Base-by-base conservation (phyloP, 306 rosid genomes). In the Begonia peltatifolia region DNA sequence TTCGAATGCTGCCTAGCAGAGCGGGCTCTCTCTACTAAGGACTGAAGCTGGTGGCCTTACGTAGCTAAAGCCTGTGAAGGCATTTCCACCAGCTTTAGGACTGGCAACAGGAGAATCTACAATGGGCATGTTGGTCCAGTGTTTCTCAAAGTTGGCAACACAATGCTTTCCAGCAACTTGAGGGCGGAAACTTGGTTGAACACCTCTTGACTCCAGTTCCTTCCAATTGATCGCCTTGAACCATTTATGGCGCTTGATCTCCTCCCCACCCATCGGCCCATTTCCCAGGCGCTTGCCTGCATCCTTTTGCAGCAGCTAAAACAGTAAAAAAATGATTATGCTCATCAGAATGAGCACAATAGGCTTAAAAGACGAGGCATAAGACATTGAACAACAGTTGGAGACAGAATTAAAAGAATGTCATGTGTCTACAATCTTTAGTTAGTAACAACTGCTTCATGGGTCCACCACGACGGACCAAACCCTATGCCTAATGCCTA, bases 71-170 rank as follows among this genome's bases (percentile, higher is more conserved):
- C 76, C 94, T 36, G 62, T 72, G 79, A 84, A 89, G 61, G 75
- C 82, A 55, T 80, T 84, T 46, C 81, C 97, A 12, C 76, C 77
- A 14, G 72, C 67, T 59, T 68, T 74, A 0, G 97, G 97, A 50
- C 97, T 89, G 51, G 85, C 83, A 10, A 80, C 94, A 0, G 97
- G 97, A 1, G 97, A 89, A 63, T 70, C 95, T 10, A 68, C 83
- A 12, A 89, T 67, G 1, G 97, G 76, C 97, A 89, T 89, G 30
- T 89, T 95, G 1, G 97, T 89, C 97, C 95, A 89, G 63, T 79
- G 71, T 73, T 80, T 84, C 50, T 89, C 97, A 60, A 89, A 89
- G 84, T 89, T 89, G 58, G 97, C 95, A 50, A 89, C 76, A 58
- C 97, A 89, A 41, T 78, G 70, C 74, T 36, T 78, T 41, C 97